Evolutionary conservation across 192 early-diverging fungal genomes (phyloP), one percentile per base, ranked within the genome.

Genomic region (Backusella westeae): DNA sequence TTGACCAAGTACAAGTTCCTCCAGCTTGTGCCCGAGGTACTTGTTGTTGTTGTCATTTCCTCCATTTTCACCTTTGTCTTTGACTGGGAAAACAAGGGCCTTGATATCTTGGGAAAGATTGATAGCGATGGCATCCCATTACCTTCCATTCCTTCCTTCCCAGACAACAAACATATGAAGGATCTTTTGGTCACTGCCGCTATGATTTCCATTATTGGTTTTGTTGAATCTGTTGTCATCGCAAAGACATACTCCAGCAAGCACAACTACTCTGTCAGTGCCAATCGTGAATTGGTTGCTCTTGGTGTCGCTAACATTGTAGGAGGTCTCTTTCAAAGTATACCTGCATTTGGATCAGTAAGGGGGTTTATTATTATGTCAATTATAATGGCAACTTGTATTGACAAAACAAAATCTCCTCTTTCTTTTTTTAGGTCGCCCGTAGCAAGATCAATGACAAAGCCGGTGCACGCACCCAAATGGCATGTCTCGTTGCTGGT

Each of bases 251-350:
- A 96, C 80, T 92, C 96, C 0, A 91, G 90, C 70, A 90, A 94
- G 65, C 93, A 97, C 85, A 94, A 96, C 82, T 98, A 98, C 77
- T 84, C 92, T 7, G 93, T 98, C 49, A 95, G 93, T 15, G 92
- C 97, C 10, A 99, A 99, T 78, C 92, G 98, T 46, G 98, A 99
- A 82, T 87, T 99, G 38, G 97, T 99, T 42, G 98, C 97, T 3
- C 84, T 99, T 73, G 98, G 98, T 34, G 82, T 93, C n/a, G 87
- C 92, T 67, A 99, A 98, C 73, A 87, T 95, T 35, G 71, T 95
- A 46, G 93, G 95, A 35, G 90, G 92, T 23, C 82, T 94, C 0
- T 96, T 98, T 75, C 81, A 82, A 69, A 78, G 81, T 19, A 79
- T 79, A 29, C 81, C 81, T 32, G 77, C 81, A 21, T 82, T 76